phyloP scores from a whole-genome alignment of 768 basidiomycete species.

The Zangia roseola region DNA sequence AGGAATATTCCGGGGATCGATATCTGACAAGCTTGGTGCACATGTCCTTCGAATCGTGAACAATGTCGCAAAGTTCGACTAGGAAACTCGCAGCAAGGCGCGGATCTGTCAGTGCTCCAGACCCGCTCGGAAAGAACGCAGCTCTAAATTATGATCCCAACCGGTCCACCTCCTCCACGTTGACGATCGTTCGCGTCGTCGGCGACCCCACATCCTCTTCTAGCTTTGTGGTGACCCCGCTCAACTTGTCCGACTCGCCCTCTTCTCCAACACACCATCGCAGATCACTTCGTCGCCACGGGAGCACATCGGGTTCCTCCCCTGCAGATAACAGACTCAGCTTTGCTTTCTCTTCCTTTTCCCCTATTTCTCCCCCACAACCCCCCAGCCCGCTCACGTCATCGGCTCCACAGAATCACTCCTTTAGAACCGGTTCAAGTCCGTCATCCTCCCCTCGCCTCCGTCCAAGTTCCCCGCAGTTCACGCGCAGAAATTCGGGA shows the following conservation, averaged over 20 bases:
- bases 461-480: slow-evolving; percentile 48
- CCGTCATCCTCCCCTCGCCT: slow-evolving; percentile 43
- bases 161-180: slow-evolving; percentile 56
- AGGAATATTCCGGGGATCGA: not conserved
- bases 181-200: slow-evolving; percentile 74
- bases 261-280: slow-evolving; percentile 27
- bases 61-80: slow-evolving; percentile 19
- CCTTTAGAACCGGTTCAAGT: slow-evolving; percentile 31
- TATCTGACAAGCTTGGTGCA: not conserved
- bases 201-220: slow-evolving; percentile 29
- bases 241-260: slow-evolving; percentile 27
- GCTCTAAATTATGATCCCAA: slow-evolving; percentile 50
- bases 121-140: slow-evolving; percentile 62
- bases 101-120: slow-evolving; percentile 66
- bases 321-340: slow-evolving; percentile 42
- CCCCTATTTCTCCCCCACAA: slow-evolving; percentile 24
- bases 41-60: not conserved
- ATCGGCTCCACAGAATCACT: slow-evolving; percentile 31
- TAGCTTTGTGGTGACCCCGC: slow-evolving; percentile 5
- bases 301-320: slow-evolving; percentile 29
- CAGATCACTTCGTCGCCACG: slow-evolving; percentile 32
- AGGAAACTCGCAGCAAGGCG: slow-evolving; percentile 52
- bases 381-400: slow-evolving; percentile 18
- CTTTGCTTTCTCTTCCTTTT: slow-evolving; percentile 70
- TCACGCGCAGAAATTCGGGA: slow-evolving; percentile 28